Conservation (phyloP, 2,329 filamentous ascomycete genomes). For the Penicillium aurantiogriseum region DNA sequence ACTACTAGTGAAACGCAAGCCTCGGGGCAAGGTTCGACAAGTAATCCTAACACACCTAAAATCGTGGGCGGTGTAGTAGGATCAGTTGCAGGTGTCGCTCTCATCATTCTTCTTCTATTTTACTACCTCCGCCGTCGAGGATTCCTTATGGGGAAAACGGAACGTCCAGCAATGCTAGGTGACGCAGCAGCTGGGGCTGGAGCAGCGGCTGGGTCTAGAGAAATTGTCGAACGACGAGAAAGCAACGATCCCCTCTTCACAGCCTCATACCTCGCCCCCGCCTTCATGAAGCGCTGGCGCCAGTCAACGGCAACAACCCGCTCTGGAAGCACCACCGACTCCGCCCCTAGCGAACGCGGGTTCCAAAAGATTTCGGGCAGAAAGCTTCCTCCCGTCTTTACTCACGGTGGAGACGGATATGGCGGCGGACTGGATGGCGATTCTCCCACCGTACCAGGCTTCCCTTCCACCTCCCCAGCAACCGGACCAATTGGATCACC, state of each 20-base stretch:
- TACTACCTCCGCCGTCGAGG: conserved; percentile 51
- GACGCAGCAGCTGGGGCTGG: conserved; percentile 16
- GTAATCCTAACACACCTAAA: conserved; percentile 46
- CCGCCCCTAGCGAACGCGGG: conserved; percentile 43
- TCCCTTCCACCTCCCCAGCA: conserved; percentile 27
- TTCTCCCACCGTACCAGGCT: conserved; percentile 31
- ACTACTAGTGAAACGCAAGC: conserved; percentile 13
- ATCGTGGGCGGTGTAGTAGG: conserved; percentile 64
- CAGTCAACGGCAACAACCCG: conserved; percentile 37
- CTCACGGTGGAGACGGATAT: conserved; percentile 48
- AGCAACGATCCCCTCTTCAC: conserved; percentile 41
- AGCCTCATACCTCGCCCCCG: conserved; percentile 38
- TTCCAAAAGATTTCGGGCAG: conserved; percentile 52
- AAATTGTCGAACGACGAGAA: conserved; percentile 40
- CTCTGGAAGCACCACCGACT: conserved; percentile 36
- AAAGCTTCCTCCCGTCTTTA: conserved; percentile 49
- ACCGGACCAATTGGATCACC: conserved; percentile 22
- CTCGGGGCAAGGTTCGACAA: conserved; percentile 16
- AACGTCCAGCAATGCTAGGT: conserved; percentile 26
- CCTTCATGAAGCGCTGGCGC: conserved; percentile 45
- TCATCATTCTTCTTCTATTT: conserved; percentile 45
- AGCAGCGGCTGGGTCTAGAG: conserved; percentile 18
- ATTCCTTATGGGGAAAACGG: conserved; percentile 32
- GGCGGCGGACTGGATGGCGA: conserved; percentile 37
- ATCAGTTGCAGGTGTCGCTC: conserved; percentile 57